Percentiles rank a stretch among this genome's conserved stretches.
Conservation (phyloP, 2,329 filamentous ascomycete genomes). For the Epichloe baconii region DNA sequence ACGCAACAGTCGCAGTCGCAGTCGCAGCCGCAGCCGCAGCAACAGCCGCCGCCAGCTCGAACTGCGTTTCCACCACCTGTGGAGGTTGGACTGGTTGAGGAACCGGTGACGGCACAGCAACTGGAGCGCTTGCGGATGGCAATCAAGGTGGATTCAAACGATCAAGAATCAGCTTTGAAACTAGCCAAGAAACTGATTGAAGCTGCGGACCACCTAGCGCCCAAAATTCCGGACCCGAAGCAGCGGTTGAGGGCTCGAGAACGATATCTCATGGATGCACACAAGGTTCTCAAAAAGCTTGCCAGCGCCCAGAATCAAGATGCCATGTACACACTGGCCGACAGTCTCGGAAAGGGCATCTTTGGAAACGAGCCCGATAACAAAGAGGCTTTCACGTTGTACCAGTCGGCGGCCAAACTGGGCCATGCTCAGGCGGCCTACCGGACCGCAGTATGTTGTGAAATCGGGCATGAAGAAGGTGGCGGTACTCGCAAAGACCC, state of each 20-base stretch:
- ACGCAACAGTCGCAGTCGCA: conserved; percentile 22
- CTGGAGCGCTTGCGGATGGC: conserved; percentile 59
- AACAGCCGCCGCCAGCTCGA: conserved; percentile 10
- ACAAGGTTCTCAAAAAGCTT: conserved; percentile 87
- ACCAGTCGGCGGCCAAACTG: conserved; percentile 84
- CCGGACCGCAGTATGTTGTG: conserved; percentile 90
- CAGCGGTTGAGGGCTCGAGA: conserved; percentile 65
- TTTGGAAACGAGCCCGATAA: conserved; percentile 70
- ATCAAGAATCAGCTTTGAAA: conserved; percentile 56
- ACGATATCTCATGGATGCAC: conserved; percentile 70
- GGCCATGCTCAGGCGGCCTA: conserved; percentile 83
- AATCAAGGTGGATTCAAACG: conserved; percentile 58
- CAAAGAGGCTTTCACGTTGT: conserved; percentile 86
- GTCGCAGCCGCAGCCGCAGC: conserved; percentile 7
- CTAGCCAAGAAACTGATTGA: conserved; percentile 79
- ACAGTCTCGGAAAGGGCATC: conserved; percentile 71
- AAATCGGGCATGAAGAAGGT: conserved; percentile 87
- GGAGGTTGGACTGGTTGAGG: conserved; percentile 7
- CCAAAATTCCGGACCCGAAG: conserved; percentile 52
- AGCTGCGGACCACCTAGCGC: conserved; percentile 63
- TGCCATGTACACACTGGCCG: conserved; percentile 88
- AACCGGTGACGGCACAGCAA: conserved; percentile 61
- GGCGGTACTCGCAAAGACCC: conserved; percentile 86
- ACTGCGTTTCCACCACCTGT: neutral
- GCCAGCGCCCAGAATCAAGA: conserved; percentile 60